Conservation (phyloP, 2,329 filamentous ascomycete genomes). For the Penicillium sp. region DNA sequence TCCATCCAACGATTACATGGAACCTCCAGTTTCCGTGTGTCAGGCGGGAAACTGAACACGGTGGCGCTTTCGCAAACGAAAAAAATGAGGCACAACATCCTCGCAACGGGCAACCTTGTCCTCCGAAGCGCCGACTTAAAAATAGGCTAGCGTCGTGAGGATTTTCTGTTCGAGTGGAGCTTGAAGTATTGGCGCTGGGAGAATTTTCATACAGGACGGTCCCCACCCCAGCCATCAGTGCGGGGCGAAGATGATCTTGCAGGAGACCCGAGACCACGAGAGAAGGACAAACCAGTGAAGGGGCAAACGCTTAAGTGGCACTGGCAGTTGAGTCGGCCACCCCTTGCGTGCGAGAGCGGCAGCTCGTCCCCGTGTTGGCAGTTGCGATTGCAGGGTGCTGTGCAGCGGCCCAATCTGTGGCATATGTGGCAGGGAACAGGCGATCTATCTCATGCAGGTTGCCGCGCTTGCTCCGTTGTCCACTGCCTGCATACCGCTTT, state of each 20-base stretch:
- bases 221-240: slow-evolving; percentile 15
- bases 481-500: slow-evolving; percentile 21
- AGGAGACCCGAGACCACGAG: slow-evolving; percentile 14
- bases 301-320: background rate
- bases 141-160: slow-evolving; percentile 16
- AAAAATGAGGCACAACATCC: background rate
- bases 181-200: slow-evolving; percentile 20
- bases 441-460: slow-evolving; percentile 25
- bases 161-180: slow-evolving; percentile 2
- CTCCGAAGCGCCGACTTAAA: slow-evolving; percentile 13
- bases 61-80: background rate
- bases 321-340: background rate
- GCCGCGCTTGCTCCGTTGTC: slow-evolving; percentile 14
- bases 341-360: background rate
- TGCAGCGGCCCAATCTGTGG: slow-evolving; percentile 3
- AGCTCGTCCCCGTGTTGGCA: background rate
- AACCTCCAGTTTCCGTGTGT: background rate
- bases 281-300: background rate
- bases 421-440: slow-evolving; percentile 1
- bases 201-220: slow-evolving; percentile 12
- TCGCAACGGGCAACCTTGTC: background rate
- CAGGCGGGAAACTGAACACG: background rate
- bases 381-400: background rate
- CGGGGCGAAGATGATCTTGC: slow-evolving; percentile 31
- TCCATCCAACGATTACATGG: background rate